Evolutionary conservation across 2,329 filamentous ascomycete genomes (phyloP), one percentile per base, ranked within the genome.

Genomic region (Hymenoscyphus repandus): DNA sequence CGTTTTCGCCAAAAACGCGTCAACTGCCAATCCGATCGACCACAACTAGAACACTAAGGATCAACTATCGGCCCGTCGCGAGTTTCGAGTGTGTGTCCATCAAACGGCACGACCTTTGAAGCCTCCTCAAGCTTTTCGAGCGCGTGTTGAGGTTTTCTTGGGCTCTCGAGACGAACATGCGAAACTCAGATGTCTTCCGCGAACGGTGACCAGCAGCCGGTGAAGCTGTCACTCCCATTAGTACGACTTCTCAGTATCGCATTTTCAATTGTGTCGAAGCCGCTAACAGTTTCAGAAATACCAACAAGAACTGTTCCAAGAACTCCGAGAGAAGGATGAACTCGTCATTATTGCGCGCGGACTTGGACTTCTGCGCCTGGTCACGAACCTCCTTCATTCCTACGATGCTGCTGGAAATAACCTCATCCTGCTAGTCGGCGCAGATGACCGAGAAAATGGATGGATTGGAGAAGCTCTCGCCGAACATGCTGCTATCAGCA

Each of bases 401-500:
- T 96, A 96, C 71, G 93, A 99, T 77, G 91, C 90, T 1, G 90
- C 90, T 3, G 93, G 93, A 12, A 95, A 93, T 70, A 97, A 95
- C 65, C 74, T 99, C 49, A 85, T 99, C 44, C 75, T 99, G 40
- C 72, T 99, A 17, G 83, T 97, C 38, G 91, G 90, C 9, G 91
- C 93, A 33, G 88, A 93, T 53, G 90, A 96, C 32, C 83, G 88
- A 53, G 93, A 99, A 66, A 96, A 96, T 80, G 85, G 86, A 50
- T 97, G 92, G 91, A 90, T 99, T 53, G 93, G 93, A 59, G 93
- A 97, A 73, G 89, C 90, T 30, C 74, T 99, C 65, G 93, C 93
- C 20, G 93, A 99, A 71, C 91, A 97, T 72, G 91, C 91, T 66
- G 90, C 90, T 56, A 83, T 96, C 66, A 96, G 90, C 73, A 85